Evolutionary conservation across 306 rosid genomes (phyloP), one percentile per base, ranked within the genome.

Genomic region (Abrus precatorius): DNA sequence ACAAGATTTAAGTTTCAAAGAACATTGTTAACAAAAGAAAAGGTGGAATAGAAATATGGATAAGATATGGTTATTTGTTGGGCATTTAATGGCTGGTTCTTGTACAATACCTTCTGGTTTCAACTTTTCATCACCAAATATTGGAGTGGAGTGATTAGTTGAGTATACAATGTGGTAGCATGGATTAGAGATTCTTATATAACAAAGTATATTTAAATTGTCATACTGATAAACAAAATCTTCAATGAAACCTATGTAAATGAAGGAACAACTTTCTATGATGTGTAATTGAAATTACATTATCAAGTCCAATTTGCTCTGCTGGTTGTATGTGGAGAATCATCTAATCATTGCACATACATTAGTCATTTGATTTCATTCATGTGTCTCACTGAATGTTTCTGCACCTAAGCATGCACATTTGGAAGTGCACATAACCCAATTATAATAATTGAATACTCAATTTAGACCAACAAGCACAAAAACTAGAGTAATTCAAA

Each of bases 1-100:
- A 76, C 84, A 75, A 71, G 85, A 88, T 69, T 72, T 5, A 69
- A 68, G 72, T 74, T 84, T 92, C 77, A 87, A 75, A 85, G 71
- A 85, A 53, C 72, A 89, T 67, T 95, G 99, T 81, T 71, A 70
- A 38, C 77, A 33, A 49, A 61, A 82, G 52, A 69, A 80, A 83
- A 86, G 83, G 79, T 66, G 33, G 61, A 48, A 82, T 9, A 57
- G 70, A 72, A 14, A 71, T 72, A 3, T 11, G 5, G 52, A 53
- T 30, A 48, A 59, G 28, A 80, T 56, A 41, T 66, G 73, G 20
- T 59, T 77, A 1, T 72, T 55, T 33, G 47, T 55, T 63, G 69
- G 74, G 69, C 20, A 20, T 45, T 38, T 14, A 40, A 54, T 72
- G 49, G 45, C 67, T 74, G 1, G 90, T 0, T 70, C 74, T 72